Evolutionary conservation across 1,139 yeast genomes (phyloP).

Genomic region (Spencermartinsiella ligniputridi): DNA sequence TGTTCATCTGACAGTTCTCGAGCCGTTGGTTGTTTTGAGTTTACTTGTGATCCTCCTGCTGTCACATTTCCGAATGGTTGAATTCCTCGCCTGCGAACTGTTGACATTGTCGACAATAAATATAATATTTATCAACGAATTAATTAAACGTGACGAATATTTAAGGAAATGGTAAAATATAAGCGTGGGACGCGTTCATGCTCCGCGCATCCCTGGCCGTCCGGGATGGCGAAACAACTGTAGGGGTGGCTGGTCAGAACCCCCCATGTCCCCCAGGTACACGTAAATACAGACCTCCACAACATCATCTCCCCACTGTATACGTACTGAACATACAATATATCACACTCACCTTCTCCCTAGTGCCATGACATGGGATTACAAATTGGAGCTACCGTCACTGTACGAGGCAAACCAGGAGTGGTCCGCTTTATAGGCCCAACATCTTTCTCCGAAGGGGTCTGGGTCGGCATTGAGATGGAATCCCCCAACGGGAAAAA

Average conservation of each 20-base stretch:
- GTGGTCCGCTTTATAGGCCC: slow-evolving; percentile 39
- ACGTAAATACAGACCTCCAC: too few species aligned
- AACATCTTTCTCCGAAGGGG: slow-evolving; percentile 49
- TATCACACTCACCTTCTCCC: too few species aligned
- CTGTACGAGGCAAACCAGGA: slow-evolving; percentile 24
- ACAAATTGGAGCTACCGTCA: slow-evolving; percentile 21
- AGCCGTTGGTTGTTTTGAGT: neutral
- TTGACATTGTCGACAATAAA: too few species aligned
- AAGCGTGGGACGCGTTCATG: too few species aligned
- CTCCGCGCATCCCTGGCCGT: too few species aligned
- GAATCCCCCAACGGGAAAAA: slow-evolving; percentile 65
- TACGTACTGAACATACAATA: neutral
- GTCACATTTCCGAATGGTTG: neutral
- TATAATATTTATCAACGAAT: too few species aligned
- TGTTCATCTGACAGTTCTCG: slow-evolving; percentile 79
- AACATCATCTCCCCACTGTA: neutral
- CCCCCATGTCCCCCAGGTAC: too few species aligned
- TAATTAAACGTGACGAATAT: too few species aligned
- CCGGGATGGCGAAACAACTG: too few species aligned
- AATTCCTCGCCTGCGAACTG: slow-evolving; percentile 8
- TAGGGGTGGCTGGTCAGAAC: too few species aligned
- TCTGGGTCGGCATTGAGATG: slow-evolving; percentile 79
- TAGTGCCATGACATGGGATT: slow-evolving; percentile 10
- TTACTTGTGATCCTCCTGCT: neutral
- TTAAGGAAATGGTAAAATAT: too few species aligned